These are phyloP conservation scores for Suillus variegatus DNA, from an alignment of 768 basidiomycete genomes.

Conservation along the genomic window DNA sequence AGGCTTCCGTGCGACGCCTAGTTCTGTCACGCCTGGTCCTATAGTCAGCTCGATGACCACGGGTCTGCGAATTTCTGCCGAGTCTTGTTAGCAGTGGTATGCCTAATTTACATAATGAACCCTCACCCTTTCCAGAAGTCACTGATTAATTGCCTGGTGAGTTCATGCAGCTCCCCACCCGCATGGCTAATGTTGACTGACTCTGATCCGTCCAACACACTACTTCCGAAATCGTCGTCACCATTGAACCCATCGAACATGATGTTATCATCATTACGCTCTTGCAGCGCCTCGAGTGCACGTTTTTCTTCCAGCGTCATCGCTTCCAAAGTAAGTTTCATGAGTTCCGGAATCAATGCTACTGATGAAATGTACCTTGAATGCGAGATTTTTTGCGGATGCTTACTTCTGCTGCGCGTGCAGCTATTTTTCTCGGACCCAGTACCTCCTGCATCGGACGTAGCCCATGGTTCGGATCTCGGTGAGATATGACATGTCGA, in stretches of 20 bases:
- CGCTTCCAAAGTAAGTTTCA: neutral
- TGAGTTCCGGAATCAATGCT: no score
- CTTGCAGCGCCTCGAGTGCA: neutral
- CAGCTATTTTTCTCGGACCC: neutral
- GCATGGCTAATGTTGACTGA: slow-evolving; percentile 3
- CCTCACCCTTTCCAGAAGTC: slow-evolving; percentile 7
- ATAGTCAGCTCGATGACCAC: neutral
- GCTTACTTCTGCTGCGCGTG: neutral
- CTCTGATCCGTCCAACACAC: neutral
- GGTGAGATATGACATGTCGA: neutral
- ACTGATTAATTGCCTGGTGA: neutral
- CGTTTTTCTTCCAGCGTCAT: neutral
- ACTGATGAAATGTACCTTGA: neutral
- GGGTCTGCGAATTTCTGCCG: neutral
- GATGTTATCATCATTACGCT: neutral
- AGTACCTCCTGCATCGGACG: neutral
- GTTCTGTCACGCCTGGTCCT: neutral
- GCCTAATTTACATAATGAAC: neutral
- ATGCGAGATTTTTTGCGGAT: neutral
- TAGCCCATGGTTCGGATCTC: neutral
- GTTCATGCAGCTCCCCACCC: neutral
- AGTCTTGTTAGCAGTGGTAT: no score
- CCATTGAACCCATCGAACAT: neutral
- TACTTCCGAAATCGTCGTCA: neutral
- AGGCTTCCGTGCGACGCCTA: neutral